Evolutionary conservation across 768 basidiomycete genomes (phyloP).

Genomic region (Phanerodontia chrysosporium): DNA sequence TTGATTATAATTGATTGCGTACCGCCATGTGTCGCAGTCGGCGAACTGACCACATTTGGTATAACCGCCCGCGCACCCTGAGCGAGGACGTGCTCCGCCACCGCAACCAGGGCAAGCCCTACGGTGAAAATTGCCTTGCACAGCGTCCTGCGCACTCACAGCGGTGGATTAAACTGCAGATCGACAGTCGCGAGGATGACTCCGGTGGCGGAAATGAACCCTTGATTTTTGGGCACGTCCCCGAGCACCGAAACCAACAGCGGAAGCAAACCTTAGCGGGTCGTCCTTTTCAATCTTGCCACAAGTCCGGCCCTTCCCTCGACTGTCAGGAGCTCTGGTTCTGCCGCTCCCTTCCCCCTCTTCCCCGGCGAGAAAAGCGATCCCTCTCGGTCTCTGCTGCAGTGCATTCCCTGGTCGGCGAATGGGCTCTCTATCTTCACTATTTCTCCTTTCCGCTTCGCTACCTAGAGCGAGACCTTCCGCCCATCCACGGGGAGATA

Average conservation of each 20-base stretch:
- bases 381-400: slow-evolving; percentile 8
- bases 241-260: slow-evolving; percentile 19
- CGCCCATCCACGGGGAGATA: slow-evolving; percentile 15
- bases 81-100: background rate
- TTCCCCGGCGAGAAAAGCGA: slow-evolving; percentile 13
- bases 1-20: slow-evolving; percentile 7
- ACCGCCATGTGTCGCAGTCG: background rate
- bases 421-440: slow-evolving; percentile 26
- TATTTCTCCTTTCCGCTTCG: background rate
- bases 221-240: slow-evolving; percentile 20
- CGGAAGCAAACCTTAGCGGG: slow-evolving; percentile 34
- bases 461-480: slow-evolving; percentile 15
- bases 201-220: slow-evolving; percentile 10
- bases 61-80: slow-evolving; percentile 11
- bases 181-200: slow-evolving; percentile 16
- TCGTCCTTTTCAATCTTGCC: slow-evolving; percentile 18
- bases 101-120: background rate
- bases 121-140: background rate
- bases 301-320: slow-evolving; percentile 11
- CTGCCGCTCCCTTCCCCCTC: slow-evolving; percentile 14
- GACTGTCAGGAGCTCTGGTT: slow-evolving; percentile 13
- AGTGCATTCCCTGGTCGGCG: slow-evolving; percentile 10
- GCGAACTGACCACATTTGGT: slow-evolving; percentile 7
- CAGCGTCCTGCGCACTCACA: background rate
- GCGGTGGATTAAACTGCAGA: background rate